Conservation (phyloP, 2,329 filamentous ascomycete species). For the Cladosporium oxysporum region DNA sequence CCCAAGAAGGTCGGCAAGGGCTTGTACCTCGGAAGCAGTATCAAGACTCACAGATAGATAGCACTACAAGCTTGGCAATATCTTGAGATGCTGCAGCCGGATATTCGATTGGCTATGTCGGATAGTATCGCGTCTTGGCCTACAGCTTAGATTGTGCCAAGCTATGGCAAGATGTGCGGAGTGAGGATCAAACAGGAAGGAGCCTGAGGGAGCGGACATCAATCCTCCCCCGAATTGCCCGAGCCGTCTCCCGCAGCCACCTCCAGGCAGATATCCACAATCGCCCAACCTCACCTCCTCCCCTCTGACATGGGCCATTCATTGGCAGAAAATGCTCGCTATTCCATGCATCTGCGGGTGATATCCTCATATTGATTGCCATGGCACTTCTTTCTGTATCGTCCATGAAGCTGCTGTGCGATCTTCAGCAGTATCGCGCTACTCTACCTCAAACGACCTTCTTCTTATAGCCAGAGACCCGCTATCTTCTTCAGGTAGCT, state of each 20-base stretch:
- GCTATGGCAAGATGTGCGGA: constrained; percentile 10
- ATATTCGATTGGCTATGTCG: background rate
- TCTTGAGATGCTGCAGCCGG: background rate
- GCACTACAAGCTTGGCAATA: constrained; percentile 6
- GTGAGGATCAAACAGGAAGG: constrained; percentile 11
- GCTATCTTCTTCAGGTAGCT: background rate
- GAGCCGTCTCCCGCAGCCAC: constrained; percentile 10
- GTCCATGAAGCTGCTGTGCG: background rate
- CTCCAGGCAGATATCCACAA: background rate
- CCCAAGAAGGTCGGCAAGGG: background rate
- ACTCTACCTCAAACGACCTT: constrained; percentile 2
- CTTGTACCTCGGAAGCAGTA: constrained; percentile 6
- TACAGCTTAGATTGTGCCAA: constrained; percentile 7
- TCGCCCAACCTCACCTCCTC: background rate
- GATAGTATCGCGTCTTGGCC: background rate
- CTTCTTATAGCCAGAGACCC: background rate
- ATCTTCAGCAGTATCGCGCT: background rate
- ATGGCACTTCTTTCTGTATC: background rate
- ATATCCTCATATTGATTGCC: background rate
- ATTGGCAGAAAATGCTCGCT: background rate
- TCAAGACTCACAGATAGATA: constrained; percentile 1
- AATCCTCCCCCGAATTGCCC: constrained; percentile 2
- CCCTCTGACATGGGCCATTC: background rate
- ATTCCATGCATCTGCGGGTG: background rate
- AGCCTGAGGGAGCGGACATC: background rate